Base-by-base conservation (phyloP, 2,329 filamentous ascomycete genomes). In the Ascochyta koolunga region DNA sequence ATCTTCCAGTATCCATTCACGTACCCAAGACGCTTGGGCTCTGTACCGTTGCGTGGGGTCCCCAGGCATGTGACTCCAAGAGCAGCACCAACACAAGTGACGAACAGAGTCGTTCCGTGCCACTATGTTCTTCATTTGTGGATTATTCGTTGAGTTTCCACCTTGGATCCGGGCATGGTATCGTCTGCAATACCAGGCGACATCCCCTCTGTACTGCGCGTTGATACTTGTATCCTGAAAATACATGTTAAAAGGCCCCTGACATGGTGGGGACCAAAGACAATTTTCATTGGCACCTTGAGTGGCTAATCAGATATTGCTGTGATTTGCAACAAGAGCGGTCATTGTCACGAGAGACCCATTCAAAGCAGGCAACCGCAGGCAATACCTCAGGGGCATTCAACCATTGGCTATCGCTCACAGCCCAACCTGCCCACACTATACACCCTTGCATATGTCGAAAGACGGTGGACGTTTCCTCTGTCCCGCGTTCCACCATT, bases 311-410 rank as follows among this genome's bases (percentile, higher is more conserved):
- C 29, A 45, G 39, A 27, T 27, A 25, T 39, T 7, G n/a, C 33
- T 16, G 15, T 40, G 21, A 25, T 37, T 15, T 18, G 41, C 21
- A 15, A 25, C 18, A 18, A 18, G 42, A 56, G 55, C 36, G 45
- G 41, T 21, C 46, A 22, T 46, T 47, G 42, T 54, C 53, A 46
- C 50, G 54, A 60, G 62, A 60, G 51, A 70, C 60, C 61, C 64
- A 58, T 65, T 43, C 38, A 53, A 48, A 58, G 54, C 58, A 74
- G 71, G 68, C 71, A 74, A 65, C 68, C 61, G 50, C 13, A 27
- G 15, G 38, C 6, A 7, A 16, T 10, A n/a, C 18, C 16, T 10
- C 24, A 13, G 9, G 2, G 18, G 29, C 38, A 39, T 7, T 40
- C 32, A 35, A 13, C 50, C 27, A 36, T 48, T 55, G 50, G 50